phyloP scores from a whole-genome alignment of 2,329 filamentous ascomycete species.

The Ophiocordyceps sinensis region DNA sequence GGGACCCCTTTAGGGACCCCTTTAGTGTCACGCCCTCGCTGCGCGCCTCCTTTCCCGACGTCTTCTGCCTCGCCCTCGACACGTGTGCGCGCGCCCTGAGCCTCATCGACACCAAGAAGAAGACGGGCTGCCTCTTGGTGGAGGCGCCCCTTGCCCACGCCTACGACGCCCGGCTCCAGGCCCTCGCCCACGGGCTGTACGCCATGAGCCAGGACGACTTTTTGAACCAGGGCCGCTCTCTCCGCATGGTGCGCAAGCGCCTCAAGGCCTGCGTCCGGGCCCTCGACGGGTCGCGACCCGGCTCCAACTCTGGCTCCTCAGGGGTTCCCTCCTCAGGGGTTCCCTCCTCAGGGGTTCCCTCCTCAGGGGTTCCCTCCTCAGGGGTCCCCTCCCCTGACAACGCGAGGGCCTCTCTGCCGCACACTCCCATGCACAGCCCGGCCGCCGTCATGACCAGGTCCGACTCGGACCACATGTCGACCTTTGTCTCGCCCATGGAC shows the following conservation, averaged over 20 bases:
- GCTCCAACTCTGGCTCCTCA: conserved; percentile 6
- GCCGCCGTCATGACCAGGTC: not conserved
- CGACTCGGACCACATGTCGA: conserved; percentile 5
- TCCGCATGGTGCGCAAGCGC: conserved; percentile 13
- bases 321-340: no score
- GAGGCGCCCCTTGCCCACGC: conserved; percentile 8
- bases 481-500: conserved; percentile 7
- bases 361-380: no score
- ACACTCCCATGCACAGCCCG: not conserved
- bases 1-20: no score
- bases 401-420: conserved; percentile 9
- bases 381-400: conserved; percentile 6
- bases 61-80: conserved; percentile 16
- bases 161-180: conserved; percentile 11
- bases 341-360: no score
- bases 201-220: conserved; percentile 13
- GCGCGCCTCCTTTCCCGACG: conserved; percentile 11
- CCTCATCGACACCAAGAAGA: conserved; percentile 9
- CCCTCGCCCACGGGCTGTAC: conserved; percentile 12
- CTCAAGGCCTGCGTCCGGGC: conserved; percentile 13
- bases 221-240: conserved; percentile 10
- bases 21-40: conserved; percentile 8
- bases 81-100: conserved; percentile 16
- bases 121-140: conserved; percentile 4
- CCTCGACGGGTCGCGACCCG: conserved; percentile 5